Base-by-base conservation (phyloP, 805 yeast genomes). In the Blastobotrys peoriensis region DNA sequence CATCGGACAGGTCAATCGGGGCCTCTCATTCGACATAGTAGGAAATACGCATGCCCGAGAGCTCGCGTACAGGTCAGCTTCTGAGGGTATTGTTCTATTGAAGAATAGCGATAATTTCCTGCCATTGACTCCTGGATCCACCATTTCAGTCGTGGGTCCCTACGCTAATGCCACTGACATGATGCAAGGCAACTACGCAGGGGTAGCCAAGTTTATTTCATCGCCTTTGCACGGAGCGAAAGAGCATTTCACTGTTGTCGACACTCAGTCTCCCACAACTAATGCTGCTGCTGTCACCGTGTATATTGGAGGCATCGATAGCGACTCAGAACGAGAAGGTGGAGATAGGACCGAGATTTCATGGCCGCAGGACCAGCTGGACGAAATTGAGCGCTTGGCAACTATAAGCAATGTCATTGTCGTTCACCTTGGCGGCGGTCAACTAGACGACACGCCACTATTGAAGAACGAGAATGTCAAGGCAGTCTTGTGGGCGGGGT, bases 381-480 rank as follows among this genome's bases (percentile, higher is more conserved):
- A 46, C 9, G 36, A 38, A 5, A 38, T 46, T 16, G 23, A 19
- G 13, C 30, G 34, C 23, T 37, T 46, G n/a, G 20, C 40, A 10
- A 28, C 17, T 13, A 19, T 42, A 5, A 30, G 38, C 15, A 46
- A 46, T 34, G 17, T 46, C 17, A 20, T 46, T 13, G 43, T 46
- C 6, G 38, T 30, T 15, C 49, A 46, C 22, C 16, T 46, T 30
- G 49, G 49, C 17, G 49, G 49, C 19, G 49, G 49, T 17, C 49
- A 46, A 20, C 30, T 46, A 5, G 49, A 46, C 20, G 21, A 18
- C 28, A 23, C 49, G 15, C 6, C 46, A 13, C 27, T 46, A 8
- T 23, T 23, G 25, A 25, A 30, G 16, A 43, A 46, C 37, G 9
- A 21, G 3, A 42, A 38, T 3, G 44, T 46, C 23, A 34, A 42